Evolutionary conservation across 2,329 filamentous ascomycete species (phyloP), one percentile per base, ranked within the genome.

Genomic region (Pseudocercospora ulei): DNA sequence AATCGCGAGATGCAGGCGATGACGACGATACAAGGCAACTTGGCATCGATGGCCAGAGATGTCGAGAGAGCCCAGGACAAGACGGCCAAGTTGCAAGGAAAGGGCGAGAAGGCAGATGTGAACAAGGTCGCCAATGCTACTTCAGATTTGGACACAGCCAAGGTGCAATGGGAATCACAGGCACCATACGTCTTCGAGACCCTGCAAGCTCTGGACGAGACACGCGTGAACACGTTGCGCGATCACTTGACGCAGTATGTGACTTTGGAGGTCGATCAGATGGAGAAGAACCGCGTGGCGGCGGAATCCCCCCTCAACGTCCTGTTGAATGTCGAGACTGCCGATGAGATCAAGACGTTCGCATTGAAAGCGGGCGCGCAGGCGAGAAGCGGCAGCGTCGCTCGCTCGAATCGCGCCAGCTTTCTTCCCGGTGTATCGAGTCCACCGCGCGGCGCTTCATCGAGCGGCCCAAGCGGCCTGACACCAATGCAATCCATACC

Each of bases 161-260:
- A 71, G 28, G 73, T 80, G 49, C 82, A 93, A 58, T 98, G 90
- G 90, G 80, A 94, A 39, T 86, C 85, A 1, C 86, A 94, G 61
- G 85, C 90, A 8, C 90, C 90, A 1, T 96, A 84, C 62, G 81
- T 95, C 44, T 95, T 93, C 57, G 90, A 98, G 63, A 82, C 80
- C 44, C 73, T 98, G 16, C 90, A 98, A 60, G 80, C 83, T 4
- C 68, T 92, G 19, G 90, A 98, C 57, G 90, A 98, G 65, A 79
- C 75, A 52, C 77, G 90, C 39, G 69, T 92, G 50, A 94, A 95
- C 61, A 81, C 92, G 56, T 70, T 98, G 43, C 81, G 88, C 46
- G 88, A 96, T 62, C 75, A 83, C 25, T 72, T 98, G 44, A 96
- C 90, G 1, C 87, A 95, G 56, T 82, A 88, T 53, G 80, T 93